Percentiles rank a stretch among this genome's conserved stretches.
Evolutionary conservation across 805 yeast species (phyloP).

Genomic region (Candida nemodendra): DNA sequence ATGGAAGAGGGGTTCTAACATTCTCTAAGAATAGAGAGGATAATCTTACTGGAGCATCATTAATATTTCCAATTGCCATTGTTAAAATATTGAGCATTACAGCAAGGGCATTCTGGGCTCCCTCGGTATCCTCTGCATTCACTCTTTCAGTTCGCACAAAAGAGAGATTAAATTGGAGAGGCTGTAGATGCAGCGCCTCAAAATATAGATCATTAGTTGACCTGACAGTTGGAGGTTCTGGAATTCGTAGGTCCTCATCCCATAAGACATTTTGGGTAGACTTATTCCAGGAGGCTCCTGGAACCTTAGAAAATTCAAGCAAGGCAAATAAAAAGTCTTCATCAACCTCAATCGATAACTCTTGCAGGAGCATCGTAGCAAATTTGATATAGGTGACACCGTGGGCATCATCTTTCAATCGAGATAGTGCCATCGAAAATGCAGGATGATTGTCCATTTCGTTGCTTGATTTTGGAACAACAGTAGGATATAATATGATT

Average conservation of each 20-base stretch:
- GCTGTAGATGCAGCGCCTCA: slow-evolving; percentile 90
- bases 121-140: slow-evolving; percentile 56
- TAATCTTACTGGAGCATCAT: slow-evolving; percentile 91
- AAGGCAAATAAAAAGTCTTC: slow-evolving; percentile 87
- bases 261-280: slow-evolving; percentile 44
- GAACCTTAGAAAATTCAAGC: slow-evolving; percentile 74
- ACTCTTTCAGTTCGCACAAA: slow-evolving; percentile 86
- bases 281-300: slow-evolving; percentile 76
- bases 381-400: slow-evolving; percentile 90
- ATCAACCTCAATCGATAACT: slow-evolving; percentile 87
- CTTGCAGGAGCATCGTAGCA: slow-evolving; percentile 87
- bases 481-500: slow-evolving; percentile 84
- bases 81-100: slow-evolving; percentile 82
- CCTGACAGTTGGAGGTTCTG: slow-evolving; percentile 60
- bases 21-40: slow-evolving; percentile 88
- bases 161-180: slow-evolving; percentile 82
- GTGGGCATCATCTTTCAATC: slow-evolving; percentile 83
- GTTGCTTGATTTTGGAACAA: slow-evolving; percentile 76
- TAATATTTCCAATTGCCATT: slow-evolving; percentile 95
- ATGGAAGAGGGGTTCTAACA: slow-evolving; percentile 79
- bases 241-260: slow-evolving; percentile 62
- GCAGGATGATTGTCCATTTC: slow-evolving; percentile 91
- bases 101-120: slow-evolving; percentile 64
- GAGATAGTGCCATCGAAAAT: slow-evolving; percentile 78
- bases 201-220: slow-evolving; percentile 75